A percentile compares a stretch with the other conserved stretches of the same genome.
Evolutionary conservation across 805 yeast species (phyloP).

Genomic region (Lachancea sp.): DNA sequence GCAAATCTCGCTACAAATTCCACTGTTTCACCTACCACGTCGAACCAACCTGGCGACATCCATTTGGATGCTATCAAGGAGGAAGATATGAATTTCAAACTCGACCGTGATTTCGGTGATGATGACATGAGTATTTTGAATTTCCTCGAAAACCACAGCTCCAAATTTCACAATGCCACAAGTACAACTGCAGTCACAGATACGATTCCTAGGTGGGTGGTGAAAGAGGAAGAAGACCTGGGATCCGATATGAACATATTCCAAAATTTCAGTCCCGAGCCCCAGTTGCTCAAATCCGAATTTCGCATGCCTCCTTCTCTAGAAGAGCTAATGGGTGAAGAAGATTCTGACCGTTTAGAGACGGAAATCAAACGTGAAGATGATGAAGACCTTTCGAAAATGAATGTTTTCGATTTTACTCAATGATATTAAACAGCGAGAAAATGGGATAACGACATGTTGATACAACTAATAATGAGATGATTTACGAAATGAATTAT

Average conservation of each 20-base stretch:
- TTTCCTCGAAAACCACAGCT: constrained; percentile 10
- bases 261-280: constrained; percentile 2
- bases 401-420: constrained; percentile 18
- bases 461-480: neutral
- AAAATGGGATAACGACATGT: neutral
- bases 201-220: constrained; percentile 5
- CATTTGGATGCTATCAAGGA: constrained; percentile 12
- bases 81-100: constrained; percentile 10
- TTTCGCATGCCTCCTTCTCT: constrained; percentile 28
- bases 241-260: constrained; percentile 1
- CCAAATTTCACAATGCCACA: neutral
- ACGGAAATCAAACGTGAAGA: constrained; percentile 14
- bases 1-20: neutral
- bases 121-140: constrained; percentile 12
- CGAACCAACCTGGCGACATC: constrained; percentile 5
- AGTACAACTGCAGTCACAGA: constrained; percentile 4
- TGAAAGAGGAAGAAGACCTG: constrained; percentile 5
- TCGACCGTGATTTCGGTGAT: constrained; percentile 9
- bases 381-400: constrained; percentile 16
- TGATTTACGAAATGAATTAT: constrained; percentile 8
- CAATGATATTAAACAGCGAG: constrained; percentile 1
- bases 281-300: constrained; percentile 1
- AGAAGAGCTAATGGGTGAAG: constrained; percentile 32
- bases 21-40: constrained; percentile 1
- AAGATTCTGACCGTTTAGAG: constrained; percentile 12